phyloP scores from a whole-genome alignment of 768 basidiomycete genomes.

The Pleurotus cornucopiae region DNA sequence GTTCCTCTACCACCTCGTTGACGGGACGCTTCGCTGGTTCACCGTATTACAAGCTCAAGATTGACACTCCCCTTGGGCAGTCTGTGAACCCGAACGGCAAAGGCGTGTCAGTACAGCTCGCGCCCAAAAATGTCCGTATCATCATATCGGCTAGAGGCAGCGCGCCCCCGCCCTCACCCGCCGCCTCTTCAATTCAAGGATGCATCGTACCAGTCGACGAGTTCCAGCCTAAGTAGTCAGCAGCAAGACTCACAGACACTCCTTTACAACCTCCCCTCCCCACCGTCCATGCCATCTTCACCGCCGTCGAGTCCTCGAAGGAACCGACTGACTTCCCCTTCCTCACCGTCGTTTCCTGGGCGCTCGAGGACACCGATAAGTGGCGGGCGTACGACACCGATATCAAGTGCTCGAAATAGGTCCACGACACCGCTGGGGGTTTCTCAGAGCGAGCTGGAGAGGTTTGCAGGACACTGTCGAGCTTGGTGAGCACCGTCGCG shows the following conservation, averaged over 20 bases:
- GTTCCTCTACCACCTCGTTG: not conserved
- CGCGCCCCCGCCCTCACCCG: constrained; percentile 58
- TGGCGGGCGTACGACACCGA: constrained; percentile 48
- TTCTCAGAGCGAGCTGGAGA: constrained; percentile 65
- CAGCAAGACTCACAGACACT: constrained; percentile 55
- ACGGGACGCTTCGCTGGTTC: not conserved
- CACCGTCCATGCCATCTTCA: constrained; percentile 54
- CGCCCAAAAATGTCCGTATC: constrained; percentile 46
- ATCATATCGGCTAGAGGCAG: constrained; percentile 61
- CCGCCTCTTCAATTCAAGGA: constrained; percentile 55
- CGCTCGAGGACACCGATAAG: constrained; percentile 47
- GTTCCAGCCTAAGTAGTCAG: constrained; percentile 31
- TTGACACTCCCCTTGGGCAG: not conserved
- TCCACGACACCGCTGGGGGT: constrained; percentile 69
- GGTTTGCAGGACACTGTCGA: constrained; percentile 72
- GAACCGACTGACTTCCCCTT: constrained; percentile 43
- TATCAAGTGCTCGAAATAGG: constrained; percentile 56
- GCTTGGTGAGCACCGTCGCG: constrained; percentile 53
- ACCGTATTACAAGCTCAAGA: not conserved
- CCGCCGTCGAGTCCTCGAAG: constrained; percentile 55
- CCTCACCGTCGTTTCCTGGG: constrained; percentile 51
- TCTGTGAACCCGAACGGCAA: not conserved
- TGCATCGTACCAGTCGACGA: constrained; percentile 37
- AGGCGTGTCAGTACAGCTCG: constrained; percentile 9
- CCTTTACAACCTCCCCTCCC: constrained; percentile 72